A percentile compares a stretch with the other conserved stretches of the same genome.
Conservation (phyloP, 805 yeast genomes). For the Vanderwaltozyma verrucispora region DNA sequence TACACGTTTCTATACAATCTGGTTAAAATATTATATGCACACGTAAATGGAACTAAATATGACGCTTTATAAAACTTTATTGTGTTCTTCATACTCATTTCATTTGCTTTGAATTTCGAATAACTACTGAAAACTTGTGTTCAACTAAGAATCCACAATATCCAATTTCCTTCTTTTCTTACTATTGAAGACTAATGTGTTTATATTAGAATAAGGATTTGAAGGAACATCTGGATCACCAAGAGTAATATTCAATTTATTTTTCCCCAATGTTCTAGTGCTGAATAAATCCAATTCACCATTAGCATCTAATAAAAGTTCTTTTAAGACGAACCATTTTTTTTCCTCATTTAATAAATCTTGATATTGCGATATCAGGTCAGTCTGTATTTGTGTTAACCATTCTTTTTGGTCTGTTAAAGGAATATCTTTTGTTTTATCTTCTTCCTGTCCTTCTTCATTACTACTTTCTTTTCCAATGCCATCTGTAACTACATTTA, state of each 20-base stretch:
- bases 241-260: neutral
- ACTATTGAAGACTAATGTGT: slow-evolving; percentile 1
- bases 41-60: no score
- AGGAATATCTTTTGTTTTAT: neutral
- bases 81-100: no score
- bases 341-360: slow-evolving; percentile 14
- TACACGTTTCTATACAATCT: no score
- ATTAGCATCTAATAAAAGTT: slow-evolving; percentile 25
- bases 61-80: no score
- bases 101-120: no score
- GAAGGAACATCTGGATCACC: slow-evolving; percentile 3
- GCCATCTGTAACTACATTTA: slow-evolving; percentile 5
- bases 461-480: neutral
- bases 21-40: no score
- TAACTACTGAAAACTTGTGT: no score
- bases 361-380: slow-evolving; percentile 14
- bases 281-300: slow-evolving; percentile 25
- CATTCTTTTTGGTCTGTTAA: slow-evolving; percentile 9
- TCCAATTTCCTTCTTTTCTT: slow-evolving; percentile 1
- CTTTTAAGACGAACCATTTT: slow-evolving; percentile 26
- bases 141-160: slow-evolving; percentile 34
- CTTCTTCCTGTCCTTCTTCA: neutral
- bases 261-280: slow-evolving; percentile 7
- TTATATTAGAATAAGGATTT: slow-evolving; percentile 2
- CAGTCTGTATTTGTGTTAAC: slow-evolving; percentile 15